Base-by-base conservation (phyloP, 352 stramenopile genomes). In the Pythium biforme region DNA sequence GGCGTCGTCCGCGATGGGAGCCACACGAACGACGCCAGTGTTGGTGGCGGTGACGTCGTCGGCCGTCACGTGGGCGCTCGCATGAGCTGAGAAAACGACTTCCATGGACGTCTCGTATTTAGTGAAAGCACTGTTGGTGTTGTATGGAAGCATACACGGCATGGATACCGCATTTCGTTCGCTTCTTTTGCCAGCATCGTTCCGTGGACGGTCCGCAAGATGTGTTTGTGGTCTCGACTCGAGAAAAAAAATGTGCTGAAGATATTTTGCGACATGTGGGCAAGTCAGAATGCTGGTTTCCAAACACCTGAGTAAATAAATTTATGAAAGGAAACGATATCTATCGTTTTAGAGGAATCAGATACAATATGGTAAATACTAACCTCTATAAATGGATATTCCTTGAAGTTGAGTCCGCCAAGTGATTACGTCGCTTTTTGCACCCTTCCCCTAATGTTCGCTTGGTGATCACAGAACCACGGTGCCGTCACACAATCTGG, bases 181-280 rank as follows among this genome's bases (percentile, higher is more conserved):
- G 17, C 37, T 6, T 19, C 17, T 4, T n/a, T 43, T 14, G 37
- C 37, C 17, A 6, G 14, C 14, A 43, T 17, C 17, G 11, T 43
- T 43, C 37, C 37, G 17, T 43, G 37, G 9, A 43, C n/a, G 37
- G 2, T 12, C 31, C 10, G 31, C 11, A 20, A n/a, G n/a, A n/a
- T n/a, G n/a, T n/a, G n/a, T n/a, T n/a, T n/a, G n/a, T n/a, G n/a
- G n/a, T n/a, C n/a, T n/a, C n/a, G n/a, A n/a, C n/a, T n/a, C n/a
- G 6, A 43, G 37, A 19, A 5, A 40, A 14, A 43, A 34, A 34
- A 10, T 10, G 31, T n/a, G 37, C 37, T 43, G 37, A 43, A 43
- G 37, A 14, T n/a, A 20, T 43, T 43, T 19, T 52, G 46, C 46
- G 46, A 52, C 46, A 52, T 52, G 46, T 52, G 46, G 22, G 8